phyloP scores from a whole-genome alignment of 768 basidiomycete genomes.

The Hygrocybe coccinea region DNA sequence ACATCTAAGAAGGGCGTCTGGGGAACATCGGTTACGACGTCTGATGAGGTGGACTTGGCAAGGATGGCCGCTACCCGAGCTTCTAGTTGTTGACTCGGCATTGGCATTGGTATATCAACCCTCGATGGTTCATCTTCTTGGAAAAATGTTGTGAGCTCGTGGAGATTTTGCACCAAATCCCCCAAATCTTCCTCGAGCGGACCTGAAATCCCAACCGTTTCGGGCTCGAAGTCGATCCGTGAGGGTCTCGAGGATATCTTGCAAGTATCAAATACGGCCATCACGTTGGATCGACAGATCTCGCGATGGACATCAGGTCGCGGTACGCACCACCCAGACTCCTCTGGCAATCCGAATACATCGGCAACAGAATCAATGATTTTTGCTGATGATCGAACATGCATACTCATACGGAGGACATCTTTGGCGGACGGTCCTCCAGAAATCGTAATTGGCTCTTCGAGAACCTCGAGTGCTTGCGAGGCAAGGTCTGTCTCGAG shows the following conservation, averaged over 20 bases:
- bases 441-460: conserved; percentile 79
- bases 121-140: conserved; percentile 42
- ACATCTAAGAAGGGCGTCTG: conserved; percentile 79
- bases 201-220: conserved; percentile 43
- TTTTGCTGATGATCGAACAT: conserved; percentile 41
- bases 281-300: conserved; percentile 69
- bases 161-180: conserved; percentile 71
- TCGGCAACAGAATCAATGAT: conserved; percentile 55
- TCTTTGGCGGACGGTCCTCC: conserved; percentile 75
- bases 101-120: conserved; percentile 29
- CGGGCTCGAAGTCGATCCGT: conserved; percentile 68
- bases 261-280: conserved; percentile 83
- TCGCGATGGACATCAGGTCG: conserved; percentile 56
- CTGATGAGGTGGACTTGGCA: conserved; percentile 65
- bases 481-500: conserved; percentile 82
- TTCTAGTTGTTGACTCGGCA: conserved; percentile 61
- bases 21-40: conserved; percentile 52
- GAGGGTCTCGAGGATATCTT: conserved; percentile 65
- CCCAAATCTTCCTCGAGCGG: conserved; percentile 64
- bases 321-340: conserved; percentile 85
- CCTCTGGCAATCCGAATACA: conserved; percentile 76
- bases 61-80: conserved; percentile 79
- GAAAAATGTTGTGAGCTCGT: conserved; percentile 72
- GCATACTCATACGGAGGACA: conserved; percentile 90
- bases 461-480: conserved; percentile 88